phyloP scores from a whole-genome alignment of 192 early-diverging fungal genomes.

The Haplosporangium gracile region DNA sequence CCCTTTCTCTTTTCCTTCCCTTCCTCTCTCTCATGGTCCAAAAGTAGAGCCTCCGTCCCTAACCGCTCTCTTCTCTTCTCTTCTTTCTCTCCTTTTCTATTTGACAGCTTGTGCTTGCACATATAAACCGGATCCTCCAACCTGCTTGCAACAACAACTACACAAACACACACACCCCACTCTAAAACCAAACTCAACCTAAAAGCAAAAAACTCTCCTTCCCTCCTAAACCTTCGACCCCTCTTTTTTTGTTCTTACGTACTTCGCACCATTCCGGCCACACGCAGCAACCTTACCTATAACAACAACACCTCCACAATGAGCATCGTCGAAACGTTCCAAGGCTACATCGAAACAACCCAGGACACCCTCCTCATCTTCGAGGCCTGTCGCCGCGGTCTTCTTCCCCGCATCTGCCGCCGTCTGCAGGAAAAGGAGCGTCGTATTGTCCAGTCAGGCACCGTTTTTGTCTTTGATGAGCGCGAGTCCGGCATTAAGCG shows the following conservation, averaged over 20 bases:
- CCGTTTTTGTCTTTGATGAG: slow-evolving; percentile 91
- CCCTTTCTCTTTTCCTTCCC: not conserved
- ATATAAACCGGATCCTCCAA: not conserved
- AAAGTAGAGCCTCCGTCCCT: slow-evolving; percentile 7
- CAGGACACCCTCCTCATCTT: slow-evolving; percentile 84
- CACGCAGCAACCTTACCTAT: not conserved
- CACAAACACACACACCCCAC: not conserved
- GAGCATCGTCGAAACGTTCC: slow-evolving; percentile 69
- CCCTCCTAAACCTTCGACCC: slow-evolving; percentile 15
- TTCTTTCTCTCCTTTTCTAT: slow-evolving; percentile 12
- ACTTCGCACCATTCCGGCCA: slow-evolving; percentile 7
- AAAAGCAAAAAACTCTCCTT: slow-evolving; percentile 9
- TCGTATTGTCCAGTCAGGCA: slow-evolving; percentile 77
- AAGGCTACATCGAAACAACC: slow-evolving; percentile 80
- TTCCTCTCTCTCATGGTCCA: not conserved
- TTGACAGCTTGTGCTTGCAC: too few species aligned
- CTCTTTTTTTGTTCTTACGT: not conserved
- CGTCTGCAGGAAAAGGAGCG: slow-evolving; percentile 82
- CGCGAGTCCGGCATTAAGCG: slow-evolving; percentile 86
- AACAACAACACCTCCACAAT: slow-evolving; percentile 27
- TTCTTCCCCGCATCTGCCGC: slow-evolving; percentile 76
- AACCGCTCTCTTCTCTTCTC: not conserved
- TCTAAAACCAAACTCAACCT: slow-evolving; percentile 11
- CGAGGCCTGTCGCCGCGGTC: slow-evolving; percentile 79
- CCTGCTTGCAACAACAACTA: not conserved